A percentile compares a stretch with the other conserved stretches of the same genome.
Conservation (phyloP, 768 basidiomycete genomes). For the Auriscalpium orientale region DNA sequence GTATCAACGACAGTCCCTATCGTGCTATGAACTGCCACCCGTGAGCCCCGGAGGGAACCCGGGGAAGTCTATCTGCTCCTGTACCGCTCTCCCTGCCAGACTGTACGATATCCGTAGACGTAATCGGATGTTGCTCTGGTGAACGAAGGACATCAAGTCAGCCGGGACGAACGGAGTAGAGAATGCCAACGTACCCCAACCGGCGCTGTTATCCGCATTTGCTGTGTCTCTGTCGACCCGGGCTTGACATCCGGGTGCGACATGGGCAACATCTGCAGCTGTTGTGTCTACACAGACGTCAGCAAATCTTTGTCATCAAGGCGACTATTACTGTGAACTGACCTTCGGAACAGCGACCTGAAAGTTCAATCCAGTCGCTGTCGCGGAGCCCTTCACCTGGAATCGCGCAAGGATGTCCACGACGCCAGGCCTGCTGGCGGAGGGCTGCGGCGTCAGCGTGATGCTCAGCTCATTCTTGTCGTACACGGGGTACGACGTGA, state of each 20-base stretch:
- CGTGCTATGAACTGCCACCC: conserved; percentile 23
- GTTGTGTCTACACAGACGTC: conserved; percentile 67
- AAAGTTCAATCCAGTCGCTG: conserved; percentile 70
- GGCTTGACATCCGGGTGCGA: conserved; percentile 74
- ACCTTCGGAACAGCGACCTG: conserved; percentile 98
- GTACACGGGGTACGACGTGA: conserved; percentile 79
- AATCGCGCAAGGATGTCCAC: conserved; percentile 89
- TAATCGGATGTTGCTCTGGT: conserved; percentile 74
- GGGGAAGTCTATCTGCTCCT: conserved; percentile 92
- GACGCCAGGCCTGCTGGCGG: conserved; percentile 73
- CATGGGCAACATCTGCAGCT: conserved; percentile 97
- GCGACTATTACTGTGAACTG: conserved; percentile 3
- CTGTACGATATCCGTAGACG: conserved; percentile 78
- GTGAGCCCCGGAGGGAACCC: conserved; percentile 80
- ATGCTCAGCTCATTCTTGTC: conserved; percentile 88
- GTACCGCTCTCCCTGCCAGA: conserved; percentile 58
- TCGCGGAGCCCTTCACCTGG: conserved; percentile 49
- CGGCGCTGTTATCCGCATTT: conserved; percentile 88
- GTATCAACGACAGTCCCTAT: background rate
- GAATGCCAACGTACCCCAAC: conserved; percentile 56
- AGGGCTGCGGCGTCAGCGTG: conserved; percentile 83
- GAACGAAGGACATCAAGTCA: background rate
- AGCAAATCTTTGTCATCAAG: background rate
- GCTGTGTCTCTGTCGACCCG: conserved; percentile 84
- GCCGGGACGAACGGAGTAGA: background rate